A percentile compares a stretch with the other conserved stretches of the same genome.
Conservation (phyloP, 768 basidiomycete genomes). For the Boletus insuetus region DNA sequence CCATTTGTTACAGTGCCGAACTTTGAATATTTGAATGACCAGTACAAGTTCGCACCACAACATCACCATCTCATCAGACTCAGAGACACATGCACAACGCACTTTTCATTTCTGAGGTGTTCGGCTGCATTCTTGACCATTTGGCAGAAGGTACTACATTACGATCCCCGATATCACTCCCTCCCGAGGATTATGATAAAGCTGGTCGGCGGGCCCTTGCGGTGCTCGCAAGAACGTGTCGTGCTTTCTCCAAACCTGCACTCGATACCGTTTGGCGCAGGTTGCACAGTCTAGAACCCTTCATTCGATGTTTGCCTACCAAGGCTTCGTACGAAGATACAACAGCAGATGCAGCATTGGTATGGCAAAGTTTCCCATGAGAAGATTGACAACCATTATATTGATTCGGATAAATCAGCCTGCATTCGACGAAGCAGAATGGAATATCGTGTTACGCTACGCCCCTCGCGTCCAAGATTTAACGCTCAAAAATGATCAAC, state of each 20-base stretch:
- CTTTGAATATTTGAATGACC: too few relatives aligned
- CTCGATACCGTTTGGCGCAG: constrained; percentile 16
- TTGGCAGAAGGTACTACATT: background rate
- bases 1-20: background rate
- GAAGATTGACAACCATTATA: background rate
- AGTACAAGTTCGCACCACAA: too few relatives aligned
- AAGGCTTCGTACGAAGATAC: background rate
- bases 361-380: background rate
- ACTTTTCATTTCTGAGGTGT: constrained; percentile 1
- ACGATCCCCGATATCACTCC: too few relatives aligned
- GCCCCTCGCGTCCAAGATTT: constrained; percentile 9
- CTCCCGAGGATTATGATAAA: background rate
- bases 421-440: constrained; percentile 2
- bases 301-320: constrained; percentile 4
- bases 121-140: background rate
- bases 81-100: background rate
- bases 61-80: too few relatives aligned
- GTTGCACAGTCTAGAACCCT: constrained; percentile 5
- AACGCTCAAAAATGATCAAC: background rate
- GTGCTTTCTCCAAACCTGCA: constrained; percentile 11
- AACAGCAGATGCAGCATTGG: background rate
- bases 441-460: constrained; percentile 2
- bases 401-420: background rate
- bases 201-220: constrained; percentile 1
- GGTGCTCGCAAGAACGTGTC: constrained; percentile 14